Percentiles rank a stretch among this genome's conserved stretches.
These are phyloP conservation scores for Ormosia emarginata DNA, from an alignment of 306 rosid species.

Conservation along the genomic window DNA sequence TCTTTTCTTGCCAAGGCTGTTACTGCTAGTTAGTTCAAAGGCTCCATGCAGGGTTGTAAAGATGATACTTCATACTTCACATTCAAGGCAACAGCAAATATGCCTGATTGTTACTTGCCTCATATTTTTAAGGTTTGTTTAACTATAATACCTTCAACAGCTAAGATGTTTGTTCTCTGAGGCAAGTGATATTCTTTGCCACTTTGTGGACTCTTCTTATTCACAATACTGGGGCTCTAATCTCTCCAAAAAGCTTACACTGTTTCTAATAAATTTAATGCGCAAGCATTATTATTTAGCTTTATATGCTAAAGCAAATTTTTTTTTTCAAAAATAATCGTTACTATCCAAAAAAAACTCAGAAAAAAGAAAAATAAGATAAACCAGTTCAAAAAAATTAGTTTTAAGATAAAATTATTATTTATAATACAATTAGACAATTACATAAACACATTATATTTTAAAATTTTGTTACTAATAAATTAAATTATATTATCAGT, in stretches of 20 bases:
- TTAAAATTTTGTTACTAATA: background rate
- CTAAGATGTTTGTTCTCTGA: slow-evolving; percentile 17
- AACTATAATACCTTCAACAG: slow-evolving; percentile 25
- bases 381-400: background rate
- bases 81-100: slow-evolving; percentile 52
- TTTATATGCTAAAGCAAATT: background rate
- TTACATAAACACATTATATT: background rate
- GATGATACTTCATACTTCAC: slow-evolving; percentile 59
- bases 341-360: background rate
- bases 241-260: background rate
- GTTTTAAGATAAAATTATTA: background rate
- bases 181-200: slow-evolving; percentile 55
- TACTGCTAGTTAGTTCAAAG: slow-evolving; percentile 16
- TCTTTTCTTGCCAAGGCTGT: slow-evolving; percentile 73
- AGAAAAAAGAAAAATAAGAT: background rate
- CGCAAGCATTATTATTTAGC: background rate
- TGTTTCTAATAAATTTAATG: background rate
- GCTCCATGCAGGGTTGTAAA: slow-evolving; percentile 59
- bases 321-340: background rate
- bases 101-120: slow-evolving; percentile 52
- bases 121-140: slow-evolving; percentile 33
- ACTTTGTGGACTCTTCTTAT: slow-evolving; percentile 9
- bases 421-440: background rate
- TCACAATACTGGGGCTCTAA: background rate
- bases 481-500: background rate